These are phyloP conservation scores for Teratosphaeriaceae sp. DNA, from an alignment of 2,329 filamentous ascomycete genomes.

Conservation along the genomic window DNA sequence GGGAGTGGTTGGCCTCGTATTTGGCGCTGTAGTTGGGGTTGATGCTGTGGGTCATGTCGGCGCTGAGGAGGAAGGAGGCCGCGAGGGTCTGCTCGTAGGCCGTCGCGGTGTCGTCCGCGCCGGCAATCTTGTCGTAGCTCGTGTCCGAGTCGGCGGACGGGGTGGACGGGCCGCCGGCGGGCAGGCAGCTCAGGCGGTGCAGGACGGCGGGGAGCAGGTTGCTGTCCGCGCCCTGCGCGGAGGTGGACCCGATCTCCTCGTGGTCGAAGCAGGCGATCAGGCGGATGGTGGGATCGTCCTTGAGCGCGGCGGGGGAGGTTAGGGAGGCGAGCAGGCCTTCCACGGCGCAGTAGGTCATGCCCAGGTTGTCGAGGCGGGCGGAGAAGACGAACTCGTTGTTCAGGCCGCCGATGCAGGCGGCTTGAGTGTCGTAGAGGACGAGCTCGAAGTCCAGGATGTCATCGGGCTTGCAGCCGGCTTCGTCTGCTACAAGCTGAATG, in stretches of 20 bases:
- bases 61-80: conserved; percentile 87
- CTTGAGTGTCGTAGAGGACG: conserved; percentile 94
- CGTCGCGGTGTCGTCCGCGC: conserved; percentile 59
- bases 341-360: conserved; percentile 92
- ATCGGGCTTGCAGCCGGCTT: conserved; percentile 62
- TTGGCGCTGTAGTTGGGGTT: conserved; percentile 92
- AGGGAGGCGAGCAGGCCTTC: conserved; percentile 79
- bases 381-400: conserved; percentile 95
- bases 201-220: conserved; percentile 85
- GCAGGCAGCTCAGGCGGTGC: conserved; percentile 75
- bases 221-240: conserved; percentile 88
- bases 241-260: conserved; percentile 90
- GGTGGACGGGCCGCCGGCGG: no score
- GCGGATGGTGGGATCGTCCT: conserved; percentile 74
- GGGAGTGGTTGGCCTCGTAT: conserved; percentile 85
- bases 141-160: conserved; percentile 54
- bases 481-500: conserved; percentile 73
- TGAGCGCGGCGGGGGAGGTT: conserved; percentile 55
- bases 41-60: conserved; percentile 95
- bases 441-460: conserved; percentile 91
- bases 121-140: conserved; percentile 54
- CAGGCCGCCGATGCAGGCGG: conserved; percentile 79
- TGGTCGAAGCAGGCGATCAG: conserved; percentile 96
- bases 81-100: conserved; percentile 90
- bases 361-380: conserved; percentile 88